phyloP scores from a whole-genome alignment of 2,329 filamentous ascomycete genomes.

The Neurospora sp. region DNA sequence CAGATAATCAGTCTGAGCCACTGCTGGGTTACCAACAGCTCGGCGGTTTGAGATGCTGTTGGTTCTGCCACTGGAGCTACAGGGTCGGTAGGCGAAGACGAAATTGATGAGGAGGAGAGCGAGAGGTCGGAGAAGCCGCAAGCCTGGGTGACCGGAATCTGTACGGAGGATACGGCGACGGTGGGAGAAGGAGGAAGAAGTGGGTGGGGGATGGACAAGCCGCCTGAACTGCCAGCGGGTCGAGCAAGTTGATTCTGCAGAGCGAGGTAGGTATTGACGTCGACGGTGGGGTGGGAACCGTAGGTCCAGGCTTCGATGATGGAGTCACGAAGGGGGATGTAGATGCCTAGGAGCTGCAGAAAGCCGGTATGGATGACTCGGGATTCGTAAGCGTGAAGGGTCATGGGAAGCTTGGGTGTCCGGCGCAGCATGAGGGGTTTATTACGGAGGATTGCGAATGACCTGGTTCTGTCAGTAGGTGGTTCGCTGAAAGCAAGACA shows the following conservation, averaged over 20 bases:
- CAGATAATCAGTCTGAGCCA: constrained; percentile 64
- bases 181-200: constrained; percentile 18
- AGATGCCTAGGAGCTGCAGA: constrained; percentile 49
- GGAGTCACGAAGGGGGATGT: constrained; percentile 51
- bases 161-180: not conserved
- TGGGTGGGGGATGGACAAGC: not conserved
- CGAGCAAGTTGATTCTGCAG: constrained; percentile 24
- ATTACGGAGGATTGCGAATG: constrained; percentile 53
- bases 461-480: constrained; percentile 28
- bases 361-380: constrained; percentile 47
- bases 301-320: constrained; percentile 58
- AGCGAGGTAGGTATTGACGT: constrained; percentile 24
- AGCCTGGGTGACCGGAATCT: not conserved
- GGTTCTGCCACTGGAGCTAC: not conserved
- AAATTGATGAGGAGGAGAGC: not conserved
- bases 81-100: not conserved
- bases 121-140: not conserved
- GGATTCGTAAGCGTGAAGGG: constrained; percentile 40
- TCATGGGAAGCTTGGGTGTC: constrained; percentile 45
- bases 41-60: constrained; percentile 44
- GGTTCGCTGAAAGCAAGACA: not conserved
- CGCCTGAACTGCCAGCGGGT: not conserved
- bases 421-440: constrained; percentile 52
- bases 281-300: constrained; percentile 29
- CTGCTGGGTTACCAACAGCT: constrained; percentile 59